A percentile compares a stretch with the other conserved stretches of the same genome.
These are phyloP conservation scores for Neohortaea acidophila DNA, from an alignment of 495 filamentous ascomycete species.

Conservation along the genomic window DNA sequence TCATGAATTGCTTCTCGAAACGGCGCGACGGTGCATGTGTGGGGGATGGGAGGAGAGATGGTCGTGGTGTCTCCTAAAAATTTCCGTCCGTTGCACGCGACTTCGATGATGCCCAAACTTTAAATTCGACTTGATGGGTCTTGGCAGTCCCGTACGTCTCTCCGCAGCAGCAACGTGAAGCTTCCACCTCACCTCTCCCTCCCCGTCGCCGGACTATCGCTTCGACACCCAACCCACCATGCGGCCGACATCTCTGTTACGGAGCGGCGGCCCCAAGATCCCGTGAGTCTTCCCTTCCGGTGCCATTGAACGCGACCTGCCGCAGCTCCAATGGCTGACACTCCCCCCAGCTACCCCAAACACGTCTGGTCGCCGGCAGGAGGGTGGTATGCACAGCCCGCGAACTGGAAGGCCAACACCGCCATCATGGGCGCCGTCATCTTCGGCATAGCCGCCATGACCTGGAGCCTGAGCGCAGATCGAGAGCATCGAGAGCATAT, in stretches of 20 bases:
- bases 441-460: slow-evolving; percentile 54
- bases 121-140: too few relatives aligned
- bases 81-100: slow-evolving; percentile 8
- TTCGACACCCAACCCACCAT: slow-evolving; percentile 1
- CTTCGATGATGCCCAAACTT: neutral
- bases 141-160: neutral
- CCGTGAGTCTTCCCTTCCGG: slow-evolving; percentile 45
- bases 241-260: slow-evolving; percentile 7
- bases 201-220: neutral
- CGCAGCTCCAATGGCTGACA: neutral
- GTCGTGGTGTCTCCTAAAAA: slow-evolving; percentile 1
- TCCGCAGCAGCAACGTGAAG: too few relatives aligned
- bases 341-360: slow-evolving; percentile 9
- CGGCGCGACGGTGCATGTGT: neutral
- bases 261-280: slow-evolving; percentile 61
- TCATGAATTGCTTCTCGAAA: slow-evolving; percentile 33
- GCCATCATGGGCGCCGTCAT: slow-evolving; percentile 62
- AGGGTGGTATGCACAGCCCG: slow-evolving; percentile 89
- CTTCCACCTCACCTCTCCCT: slow-evolving; percentile 1
- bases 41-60: neutral
- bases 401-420: slow-evolving; percentile 91
- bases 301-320: slow-evolving; percentile 18
- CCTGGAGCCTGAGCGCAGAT: slow-evolving; percentile 71
- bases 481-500: slow-evolving; percentile 64
- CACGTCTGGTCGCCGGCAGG: slow-evolving; percentile 95